phyloP scores from a whole-genome alignment of 2,329 filamentous ascomycete species.

The Fusarium pseudocircinatum region DNA sequence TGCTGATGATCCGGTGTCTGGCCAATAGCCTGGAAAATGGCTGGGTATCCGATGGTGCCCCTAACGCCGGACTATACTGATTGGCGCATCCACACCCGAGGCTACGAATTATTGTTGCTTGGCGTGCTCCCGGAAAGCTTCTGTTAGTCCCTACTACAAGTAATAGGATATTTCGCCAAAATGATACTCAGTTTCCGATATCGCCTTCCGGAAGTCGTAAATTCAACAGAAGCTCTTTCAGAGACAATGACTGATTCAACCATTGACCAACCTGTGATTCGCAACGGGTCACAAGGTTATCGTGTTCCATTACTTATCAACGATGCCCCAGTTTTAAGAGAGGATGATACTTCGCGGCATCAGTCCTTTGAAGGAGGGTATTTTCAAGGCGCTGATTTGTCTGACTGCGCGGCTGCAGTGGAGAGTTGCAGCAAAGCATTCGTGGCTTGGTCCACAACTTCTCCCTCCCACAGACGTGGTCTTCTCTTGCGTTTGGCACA shows the following conservation, averaged over 20 bases:
- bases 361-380: background rate
- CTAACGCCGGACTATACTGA: background rate
- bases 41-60: background rate
- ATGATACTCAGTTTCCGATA: background rate
- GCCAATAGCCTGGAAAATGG: background rate
- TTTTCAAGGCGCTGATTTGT: background rate
- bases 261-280: background rate
- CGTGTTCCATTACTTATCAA: background rate
- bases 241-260: background rate
- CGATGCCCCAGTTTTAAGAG: background rate
- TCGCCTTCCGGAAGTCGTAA: background rate
- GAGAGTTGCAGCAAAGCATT: background rate
- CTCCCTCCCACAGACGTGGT: background rate
- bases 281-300: background rate
- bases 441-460: background rate
- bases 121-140: background rate
- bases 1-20: rapidly evolving
- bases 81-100: background rate
- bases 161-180: background rate
- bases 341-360: background rate
- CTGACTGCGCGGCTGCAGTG: background rate
- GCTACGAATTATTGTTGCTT: background rate
- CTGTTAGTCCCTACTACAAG: background rate
- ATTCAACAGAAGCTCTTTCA: background rate
- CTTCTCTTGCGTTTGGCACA: background rate